Conservation (phyloP, 2,329 filamentous ascomycete genomes). For the Hypoxylon sp. region DNA sequence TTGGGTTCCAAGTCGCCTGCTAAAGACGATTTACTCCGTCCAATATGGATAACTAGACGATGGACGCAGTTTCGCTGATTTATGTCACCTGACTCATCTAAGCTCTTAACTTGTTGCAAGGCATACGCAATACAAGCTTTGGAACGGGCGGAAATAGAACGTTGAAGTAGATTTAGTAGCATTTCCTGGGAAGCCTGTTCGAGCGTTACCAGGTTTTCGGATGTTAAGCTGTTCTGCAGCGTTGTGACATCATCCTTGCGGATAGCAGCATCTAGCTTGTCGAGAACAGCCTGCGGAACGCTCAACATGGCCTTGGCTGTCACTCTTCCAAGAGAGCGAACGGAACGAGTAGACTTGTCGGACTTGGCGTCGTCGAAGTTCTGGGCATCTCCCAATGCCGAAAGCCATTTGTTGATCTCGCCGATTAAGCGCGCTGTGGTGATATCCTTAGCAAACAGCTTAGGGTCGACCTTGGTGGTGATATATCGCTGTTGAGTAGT, state of each 20-base stretch:
- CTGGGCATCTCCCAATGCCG: constrained; percentile 79
- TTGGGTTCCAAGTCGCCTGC: constrained; percentile 60
- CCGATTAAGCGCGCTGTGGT: constrained; percentile 58
- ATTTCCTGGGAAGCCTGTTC: constrained; percentile 68
- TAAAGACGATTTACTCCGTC: constrained; percentile 69
- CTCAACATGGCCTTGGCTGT: constrained; percentile 79
- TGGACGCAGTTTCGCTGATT: constrained; percentile 95
- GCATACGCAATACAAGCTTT: constrained; percentile 76
- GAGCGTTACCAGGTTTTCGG: constrained; percentile 63
- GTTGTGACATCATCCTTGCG: constrained; percentile 69
- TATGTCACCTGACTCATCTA: constrained; percentile 91
- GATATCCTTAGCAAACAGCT: constrained; percentile 81
- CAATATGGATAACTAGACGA: constrained; percentile 89
- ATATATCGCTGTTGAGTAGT: constrained; percentile 86
- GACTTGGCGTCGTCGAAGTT: constrained; percentile 78
- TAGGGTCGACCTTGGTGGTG: constrained; percentile 87
- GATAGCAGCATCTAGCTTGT: constrained; percentile 76
- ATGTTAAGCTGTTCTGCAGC: constrained; percentile 65
- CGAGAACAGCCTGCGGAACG: constrained; percentile 72
- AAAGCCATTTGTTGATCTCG: constrained; percentile 91
- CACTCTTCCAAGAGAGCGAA: constrained; percentile 76
- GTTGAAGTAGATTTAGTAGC: constrained; percentile 82
- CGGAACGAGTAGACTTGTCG: constrained; percentile 74
- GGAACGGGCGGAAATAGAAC: constrained; percentile 75
- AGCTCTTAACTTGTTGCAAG: constrained; percentile 70